These are phyloP conservation scores for Daldinia childiae DNA, from an alignment of 495 filamentous ascomycete genomes.

Conservation along the genomic window DNA sequence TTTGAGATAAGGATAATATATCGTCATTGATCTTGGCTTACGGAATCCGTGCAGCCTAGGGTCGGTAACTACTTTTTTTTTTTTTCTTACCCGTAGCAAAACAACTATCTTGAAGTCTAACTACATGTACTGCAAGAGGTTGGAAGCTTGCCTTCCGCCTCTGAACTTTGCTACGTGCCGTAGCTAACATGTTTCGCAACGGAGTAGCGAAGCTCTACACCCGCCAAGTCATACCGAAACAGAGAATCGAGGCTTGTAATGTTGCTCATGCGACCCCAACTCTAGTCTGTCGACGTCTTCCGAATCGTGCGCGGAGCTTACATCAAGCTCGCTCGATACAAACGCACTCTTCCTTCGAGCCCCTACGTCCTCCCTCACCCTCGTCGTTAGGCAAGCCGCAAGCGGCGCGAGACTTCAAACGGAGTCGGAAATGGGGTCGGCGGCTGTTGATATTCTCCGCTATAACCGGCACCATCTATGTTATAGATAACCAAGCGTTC, in stretches of 20 bases:
- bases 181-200: constrained; percentile 45
- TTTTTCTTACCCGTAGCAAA: not conserved
- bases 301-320: constrained; percentile 19
- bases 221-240: constrained; percentile 27
- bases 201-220: constrained; percentile 31
- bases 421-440: constrained; percentile 77
- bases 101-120: not conserved
- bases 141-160: constrained; percentile 41
- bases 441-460: constrained; percentile 72
- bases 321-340: constrained; percentile 28
- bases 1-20: constrained; percentile 32
- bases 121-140: constrained; percentile 27
- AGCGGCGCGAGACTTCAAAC: constrained; percentile 71
- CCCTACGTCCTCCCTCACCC: constrained; percentile 84
- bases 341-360: constrained; percentile 60
- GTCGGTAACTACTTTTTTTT: constrained; percentile 3
- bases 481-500: constrained; percentile 76
- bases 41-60: constrained; percentile 13
- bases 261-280: constrained; percentile 5
- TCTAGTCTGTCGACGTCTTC: constrained; percentile 27
- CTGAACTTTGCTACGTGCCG: constrained; percentile 14
- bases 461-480: constrained; percentile 67
- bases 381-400: constrained; percentile 77
- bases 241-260: constrained; percentile 8
- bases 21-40: constrained; percentile 39